Evolutionary conservation across 73 alveolate species (phyloP), one percentile per base, ranked within the genome.

Genomic region (Paramecium caudatum): DNA sequence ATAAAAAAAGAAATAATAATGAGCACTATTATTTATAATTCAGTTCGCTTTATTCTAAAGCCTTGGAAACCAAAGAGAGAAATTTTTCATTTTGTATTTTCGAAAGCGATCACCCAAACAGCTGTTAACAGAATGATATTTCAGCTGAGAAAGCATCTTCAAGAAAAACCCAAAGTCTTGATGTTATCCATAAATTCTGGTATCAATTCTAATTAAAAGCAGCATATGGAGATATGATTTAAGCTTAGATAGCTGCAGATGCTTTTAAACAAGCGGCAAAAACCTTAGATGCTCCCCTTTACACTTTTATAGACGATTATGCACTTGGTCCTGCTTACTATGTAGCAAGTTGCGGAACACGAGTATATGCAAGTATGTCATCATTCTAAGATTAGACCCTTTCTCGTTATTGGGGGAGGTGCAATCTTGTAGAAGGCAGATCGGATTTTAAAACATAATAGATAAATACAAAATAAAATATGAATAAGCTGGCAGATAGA

Each of bases 361-460:
- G 43, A 74, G 65, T 74, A 0, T 41, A 74, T 74, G 88, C 88
- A 74, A 74, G 88, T 74, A 74, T n/a, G n/a, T 39, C 9, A 9
- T 39, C 9, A 6, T 39, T 39, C 9, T 5, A 39, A 39, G 9
- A 6, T 6, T 39, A 39, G 5, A 39, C 9, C 48, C 48, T 5
- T 39, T 39, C 9, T 39, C 48, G 5, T 39, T 39, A 39, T 6
- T 39, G 9, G 9, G 48, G 9, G 48, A 39, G 9, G 48, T 39
- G 9, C 9, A 39, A 6, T 5, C 9, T 39, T 39, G 5, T 39
- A n/a, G 9, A 39, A 39, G 9, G 9, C 9, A 39, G 48, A 39
- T 39, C 9, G 48, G n/a, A 39, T 39, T 6, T 39, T 39, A 39
- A 9, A 39, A 39, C 9, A 39, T 39, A 9, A 6, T 39, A 6